Evolutionary conservation across 768 basidiomycete species (phyloP), one percentile per base, ranked within the genome.

Genomic region (Cystofilobasidium capitatum): DNA sequence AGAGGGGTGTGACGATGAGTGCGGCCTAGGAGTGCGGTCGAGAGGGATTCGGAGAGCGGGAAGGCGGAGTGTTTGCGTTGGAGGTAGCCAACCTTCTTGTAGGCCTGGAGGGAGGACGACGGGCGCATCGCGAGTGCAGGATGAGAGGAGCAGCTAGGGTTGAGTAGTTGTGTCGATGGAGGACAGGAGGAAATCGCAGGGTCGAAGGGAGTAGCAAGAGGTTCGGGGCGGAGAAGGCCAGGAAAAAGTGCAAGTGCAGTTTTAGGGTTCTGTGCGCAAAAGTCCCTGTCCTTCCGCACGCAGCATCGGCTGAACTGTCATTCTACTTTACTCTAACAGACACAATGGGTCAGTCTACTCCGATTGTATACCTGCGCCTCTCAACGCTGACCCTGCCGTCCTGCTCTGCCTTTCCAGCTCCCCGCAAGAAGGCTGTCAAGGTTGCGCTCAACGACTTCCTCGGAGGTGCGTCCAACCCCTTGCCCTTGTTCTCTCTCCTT

Each of bases 371-470:
- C 39, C 59, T 10, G 39, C 31, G 24, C 45, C 20, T 17, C 36
- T 45, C 44, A 17, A 20, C 24, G 5, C 26, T 63, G 35, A 39
- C 39, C n/a, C n/a, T n/a, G n/a, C n/a, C n/a, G 17, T 58, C n/a
- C 14, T 24, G 33, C n/a, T 51, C 35, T 31, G 7, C 8, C 45
- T n/a, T 26, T 22, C 1, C 72, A 93, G 90, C 91, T 71, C 91
- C 93, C 39, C 89, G 90, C 80, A 87, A 86, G 77, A 89, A 89
- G 82, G 84, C 84, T 73, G 86, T 94, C 79, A 96, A 93, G 82
- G 89, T 97, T 78, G 85, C 90, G 67, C 80, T 98, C 69, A 88
- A 87, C 78, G 90, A 88, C 80, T 98, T 97, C 80, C 83, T 98
- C 70, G 89, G 85, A 54, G 91, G 94, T 94, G 72, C 76, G 90